Percentiles rank a stretch among this genome's conserved stretches.
These are phyloP conservation scores for Cylindrotheca fusiformis DNA, from an alignment of 108 stramenopile species.

Conservation along the genomic window DNA sequence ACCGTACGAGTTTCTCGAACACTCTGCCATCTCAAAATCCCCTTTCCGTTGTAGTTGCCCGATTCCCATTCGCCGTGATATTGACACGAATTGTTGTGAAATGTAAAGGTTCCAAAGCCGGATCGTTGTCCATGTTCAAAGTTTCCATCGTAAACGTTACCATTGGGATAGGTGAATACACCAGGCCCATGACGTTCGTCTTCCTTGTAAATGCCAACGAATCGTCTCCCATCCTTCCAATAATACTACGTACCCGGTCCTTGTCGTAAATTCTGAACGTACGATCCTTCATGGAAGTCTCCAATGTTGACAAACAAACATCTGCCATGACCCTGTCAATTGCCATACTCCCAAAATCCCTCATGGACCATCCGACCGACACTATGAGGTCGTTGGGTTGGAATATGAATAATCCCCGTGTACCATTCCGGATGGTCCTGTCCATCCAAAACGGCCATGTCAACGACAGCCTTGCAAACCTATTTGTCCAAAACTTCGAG, in stretches of 20 bases:
- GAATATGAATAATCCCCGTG: slow-evolving; percentile 24
- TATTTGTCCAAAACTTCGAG: neutral
- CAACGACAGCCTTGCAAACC: slow-evolving; percentile 31
- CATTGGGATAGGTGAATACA: slow-evolving; percentile 33
- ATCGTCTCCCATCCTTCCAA: slow-evolving; percentile 40
- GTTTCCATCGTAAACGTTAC: slow-evolving; percentile 20
- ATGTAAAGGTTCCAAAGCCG: slow-evolving; percentile 19
- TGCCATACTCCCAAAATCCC: slow-evolving; percentile 43
- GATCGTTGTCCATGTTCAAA: slow-evolving; percentile 20
- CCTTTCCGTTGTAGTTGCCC: slow-evolving; percentile 27
- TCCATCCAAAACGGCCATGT: slow-evolving; percentile 11
- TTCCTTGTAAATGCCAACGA: slow-evolving; percentile 20
- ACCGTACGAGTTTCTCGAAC: neutral
- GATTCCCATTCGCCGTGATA: slow-evolving; percentile 37
- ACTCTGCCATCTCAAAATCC: slow-evolving; percentile 11
- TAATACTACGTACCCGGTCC: slow-evolving; percentile 27
- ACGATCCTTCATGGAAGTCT: slow-evolving; percentile 33
- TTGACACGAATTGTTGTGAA: slow-evolving; percentile 4
- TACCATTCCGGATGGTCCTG: slow-evolving; percentile 27
- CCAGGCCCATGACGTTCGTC: slow-evolving; percentile 37
- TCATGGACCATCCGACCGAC: slow-evolving; percentile 41
- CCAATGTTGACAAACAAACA: slow-evolving; percentile 20
- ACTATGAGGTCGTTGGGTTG: slow-evolving; percentile 28
- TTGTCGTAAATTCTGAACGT: slow-evolving; percentile 22
- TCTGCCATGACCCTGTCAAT: slow-evolving; percentile 30